Percentiles rank a stretch among this genome's conserved stretches.
Evolutionary conservation across 2,329 filamentous ascomycete genomes (phyloP).

Genomic region (Penicillium capsulatum): DNA sequence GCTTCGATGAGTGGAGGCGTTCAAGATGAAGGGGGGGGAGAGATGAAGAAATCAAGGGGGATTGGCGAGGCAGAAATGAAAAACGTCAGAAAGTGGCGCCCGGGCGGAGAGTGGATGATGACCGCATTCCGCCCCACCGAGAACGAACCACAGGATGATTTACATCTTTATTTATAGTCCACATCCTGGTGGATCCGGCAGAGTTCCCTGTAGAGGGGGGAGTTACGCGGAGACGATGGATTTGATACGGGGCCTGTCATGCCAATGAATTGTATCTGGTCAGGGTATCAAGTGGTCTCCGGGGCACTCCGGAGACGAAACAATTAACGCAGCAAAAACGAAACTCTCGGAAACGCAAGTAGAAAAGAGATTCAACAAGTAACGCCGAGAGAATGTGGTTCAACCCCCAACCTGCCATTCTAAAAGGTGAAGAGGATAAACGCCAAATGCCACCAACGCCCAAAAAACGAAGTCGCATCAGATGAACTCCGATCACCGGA

Average conservation of each 20-base stretch:
- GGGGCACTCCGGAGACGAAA: too few relatives aligned
- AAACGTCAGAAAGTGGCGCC: conserved; percentile 26
- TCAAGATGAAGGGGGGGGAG: conserved; percentile 3
- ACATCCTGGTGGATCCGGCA: too few relatives aligned
- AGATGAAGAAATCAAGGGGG: conserved; percentile 3
- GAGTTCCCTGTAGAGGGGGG: too few relatives aligned
- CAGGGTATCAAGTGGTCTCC: too few relatives aligned
- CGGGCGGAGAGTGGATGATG: conserved; percentile 17
- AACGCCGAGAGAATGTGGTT: conserved; percentile 9
- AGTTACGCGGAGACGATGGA: too few relatives aligned
- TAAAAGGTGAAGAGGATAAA: conserved; percentile 13
- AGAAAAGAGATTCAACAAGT: conserved; percentile 3
- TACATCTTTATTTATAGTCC: too few relatives aligned
- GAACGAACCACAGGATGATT: neutral
- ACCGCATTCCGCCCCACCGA: conserved; percentile 1
- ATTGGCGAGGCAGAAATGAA: too few relatives aligned
- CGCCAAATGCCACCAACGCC: conserved; percentile 10
- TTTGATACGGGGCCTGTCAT: too few relatives aligned
- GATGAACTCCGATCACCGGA: neutral
- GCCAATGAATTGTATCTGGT: conserved; percentile 19
- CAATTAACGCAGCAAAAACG: too few relatives aligned
- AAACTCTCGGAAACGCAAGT: neutral
- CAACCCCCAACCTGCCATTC: conserved; percentile 20
- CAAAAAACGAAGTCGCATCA: conserved; percentile 1
- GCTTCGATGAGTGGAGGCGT: conserved; percentile 11